These are phyloP conservation scores for Naganishia kalamii DNA, from an alignment of 768 basidiomycete genomes.

Conservation along the genomic window DNA sequence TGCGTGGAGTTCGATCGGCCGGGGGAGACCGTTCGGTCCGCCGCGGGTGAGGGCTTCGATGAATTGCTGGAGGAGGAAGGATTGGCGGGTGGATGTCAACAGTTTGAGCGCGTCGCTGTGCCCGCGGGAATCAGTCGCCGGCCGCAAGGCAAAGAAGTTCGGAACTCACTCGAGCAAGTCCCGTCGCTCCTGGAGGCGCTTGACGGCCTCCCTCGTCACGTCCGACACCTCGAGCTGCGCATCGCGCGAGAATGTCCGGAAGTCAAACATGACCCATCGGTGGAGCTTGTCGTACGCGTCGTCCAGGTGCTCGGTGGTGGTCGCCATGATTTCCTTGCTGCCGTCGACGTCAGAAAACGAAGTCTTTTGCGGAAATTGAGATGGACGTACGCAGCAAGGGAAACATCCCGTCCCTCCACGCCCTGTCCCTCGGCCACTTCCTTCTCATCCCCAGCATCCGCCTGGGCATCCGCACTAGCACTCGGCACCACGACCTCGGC, in stretches of 20 bases:
- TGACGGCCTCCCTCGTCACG: conserved; percentile 66
- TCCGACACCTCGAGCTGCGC: conserved; percentile 58
- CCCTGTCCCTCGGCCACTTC: conserved; percentile 44
- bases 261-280: conserved; percentile 78
- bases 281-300: conserved; percentile 83
- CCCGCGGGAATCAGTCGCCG: not conserved
- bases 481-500: not conserved
- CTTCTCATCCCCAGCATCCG: not conserved
- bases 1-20: conserved; percentile 94
- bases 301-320: conserved; percentile 74
- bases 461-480: not conserved
- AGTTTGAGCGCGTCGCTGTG: conserved; percentile 66
- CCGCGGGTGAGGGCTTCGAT: conserved; percentile 81
- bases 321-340: conserved; percentile 82
- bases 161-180: conserved; percentile 64
- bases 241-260: conserved; percentile 69
- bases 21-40: conserved; percentile 72
- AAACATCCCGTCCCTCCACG: conserved; percentile 51
- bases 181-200: conserved; percentile 66
- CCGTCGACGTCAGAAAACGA: not conserved
- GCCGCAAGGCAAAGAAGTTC: not conserved
- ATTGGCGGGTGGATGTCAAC: conserved; percentile 75
- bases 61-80: conserved; percentile 72
- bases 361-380: not conserved
- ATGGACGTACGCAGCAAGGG: conserved; percentile 44